These are phyloP conservation scores for Clarireedia monteithiana DNA, from an alignment of 2,329 filamentous ascomycete genomes.

Conservation along the genomic window DNA sequence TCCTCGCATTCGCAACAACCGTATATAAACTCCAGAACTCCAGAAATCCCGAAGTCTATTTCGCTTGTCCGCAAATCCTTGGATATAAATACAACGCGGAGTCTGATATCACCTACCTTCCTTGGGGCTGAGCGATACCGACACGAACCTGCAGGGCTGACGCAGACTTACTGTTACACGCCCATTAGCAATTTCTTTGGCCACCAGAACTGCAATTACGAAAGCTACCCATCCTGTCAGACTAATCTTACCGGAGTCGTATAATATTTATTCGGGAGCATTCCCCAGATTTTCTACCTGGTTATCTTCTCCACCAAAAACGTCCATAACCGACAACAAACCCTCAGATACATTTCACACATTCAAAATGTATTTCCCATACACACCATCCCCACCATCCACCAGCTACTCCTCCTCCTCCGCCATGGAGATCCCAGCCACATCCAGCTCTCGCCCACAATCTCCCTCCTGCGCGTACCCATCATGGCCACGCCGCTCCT, in stretches of 20 bases:
- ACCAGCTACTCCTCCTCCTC: constrained; percentile 19
- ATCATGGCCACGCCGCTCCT: constrained; percentile 49
- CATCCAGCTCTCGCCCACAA: constrained; percentile 15
- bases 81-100: neutral
- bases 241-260: neutral
- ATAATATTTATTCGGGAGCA: neutral
- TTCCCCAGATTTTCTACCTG: neutral
- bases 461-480: constrained; percentile 44
- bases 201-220: neutral
- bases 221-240: neutral
- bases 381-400: constrained; percentile 21
- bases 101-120: neutral
- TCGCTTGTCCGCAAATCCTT: neutral
- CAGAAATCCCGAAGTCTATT: neutral
- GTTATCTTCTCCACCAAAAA: neutral
- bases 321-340: too few species aligned
- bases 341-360: neutral
- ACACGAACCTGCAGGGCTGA: constrained; percentile 7
- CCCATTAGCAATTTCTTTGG: neutral
- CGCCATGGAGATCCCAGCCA: constrained; percentile 24
- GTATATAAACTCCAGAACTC: neutral
- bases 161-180: constrained; percentile 9
- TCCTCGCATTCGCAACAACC: neutral
- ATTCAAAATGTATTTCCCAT: constrained; percentile 24
- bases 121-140: neutral